Evolutionary conservation across 371 early-diverging fungal genomes (phyloP), one percentile per base, ranked within the genome.

Genomic region (Mortierella sp.): DNA sequence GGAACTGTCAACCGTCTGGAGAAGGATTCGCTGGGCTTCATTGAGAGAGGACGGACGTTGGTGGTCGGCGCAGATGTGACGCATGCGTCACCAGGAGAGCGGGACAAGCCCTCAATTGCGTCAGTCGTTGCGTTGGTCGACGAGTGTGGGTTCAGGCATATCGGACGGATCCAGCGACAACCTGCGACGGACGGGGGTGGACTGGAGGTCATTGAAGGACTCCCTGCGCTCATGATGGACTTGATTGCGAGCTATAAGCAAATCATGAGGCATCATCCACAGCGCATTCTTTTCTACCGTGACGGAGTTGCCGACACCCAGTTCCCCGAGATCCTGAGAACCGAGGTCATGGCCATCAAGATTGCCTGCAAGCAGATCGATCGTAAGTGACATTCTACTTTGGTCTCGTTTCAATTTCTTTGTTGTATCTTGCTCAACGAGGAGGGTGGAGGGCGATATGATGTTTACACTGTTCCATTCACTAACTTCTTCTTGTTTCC

Each of bases 221-320:
- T 93, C 39, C 71, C 74, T 44, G 77, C 69, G 9, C 80, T 92
- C 78, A 79, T 86, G 6, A 66, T 65, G 14, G 90, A 91, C 37
- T 63, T 91, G 47, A 73, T 91, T 9, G 66, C 69, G 37, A 76
- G 76, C 26, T 92, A 88, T 73, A 85, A 79, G 40, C 61, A 67
- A 11, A 71, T 63, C 31, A 83, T 77, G 45, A 65, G 69, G 11
- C 48, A 66, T 24, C 88, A 71, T 19, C 93, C 91, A 2, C 26
- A 80, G 65, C 82, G 89, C 9, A 89, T 95, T 55, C 63, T 95
- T n/a, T 90, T 94, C 55, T 95, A 92, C 80, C 89, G 95, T 22
- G 93, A 93, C 70, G 95, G 95, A n/a, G 92, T 95, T 1, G 87
- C 89, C 8, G 92, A 92, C 29, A 86, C 91, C 16, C 92, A 92